These are phyloP conservation scores for Tilletia setariae DNA, from an alignment of 1,284 basidiomycete species.

Conservation along the genomic window DNA sequence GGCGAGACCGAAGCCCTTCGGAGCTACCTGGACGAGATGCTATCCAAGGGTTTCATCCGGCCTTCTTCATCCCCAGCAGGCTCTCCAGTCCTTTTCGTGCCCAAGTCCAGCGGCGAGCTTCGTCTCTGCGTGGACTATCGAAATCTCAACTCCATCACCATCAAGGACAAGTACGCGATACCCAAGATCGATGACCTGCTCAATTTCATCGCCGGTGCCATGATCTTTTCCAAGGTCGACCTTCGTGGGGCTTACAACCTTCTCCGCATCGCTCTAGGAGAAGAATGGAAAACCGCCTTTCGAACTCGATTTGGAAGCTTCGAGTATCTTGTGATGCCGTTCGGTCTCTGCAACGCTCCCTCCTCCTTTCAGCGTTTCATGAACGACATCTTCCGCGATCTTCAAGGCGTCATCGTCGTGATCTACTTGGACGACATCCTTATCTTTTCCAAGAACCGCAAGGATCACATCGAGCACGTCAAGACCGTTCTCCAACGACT, in stretches of 20 bases:
- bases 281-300: slow-evolving; percentile 54
- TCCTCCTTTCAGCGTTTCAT: too few relatives aligned
- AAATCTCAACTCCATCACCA: too few relatives aligned
- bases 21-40: slow-evolving; percentile 13
- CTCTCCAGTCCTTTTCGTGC: too few relatives aligned
- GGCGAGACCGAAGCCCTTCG: slow-evolving; percentile 10
- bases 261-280: slow-evolving; percentile 51
- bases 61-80: slow-evolving; percentile 15
- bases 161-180: too few relatives aligned
- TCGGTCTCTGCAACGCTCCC: slow-evolving; percentile 16
- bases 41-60: slow-evolving; percentile 19
- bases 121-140: too few relatives aligned
- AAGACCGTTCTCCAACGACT: background rate
- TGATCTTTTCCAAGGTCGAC: slow-evolving; percentile 55
- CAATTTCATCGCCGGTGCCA: slow-evolving; percentile 47
- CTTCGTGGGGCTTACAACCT: too few relatives aligned
- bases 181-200: slow-evolving; percentile 57
- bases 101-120: too few relatives aligned
- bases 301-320: slow-evolving; percentile 16
- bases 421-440: slow-evolving; percentile 12
- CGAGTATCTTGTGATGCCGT: slow-evolving; percentile 21
- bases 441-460: background rate
- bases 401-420: slow-evolving; percentile 4
- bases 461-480: slow-evolving; percentile 22
- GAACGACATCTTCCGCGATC: too few relatives aligned